Percentiles rank a stretch among this genome's conserved stretches.
These are phyloP conservation scores for Warburgia ugandensis DNA, from an alignment of 164 flowering plant genomes.

Conservation along the genomic window DNA sequence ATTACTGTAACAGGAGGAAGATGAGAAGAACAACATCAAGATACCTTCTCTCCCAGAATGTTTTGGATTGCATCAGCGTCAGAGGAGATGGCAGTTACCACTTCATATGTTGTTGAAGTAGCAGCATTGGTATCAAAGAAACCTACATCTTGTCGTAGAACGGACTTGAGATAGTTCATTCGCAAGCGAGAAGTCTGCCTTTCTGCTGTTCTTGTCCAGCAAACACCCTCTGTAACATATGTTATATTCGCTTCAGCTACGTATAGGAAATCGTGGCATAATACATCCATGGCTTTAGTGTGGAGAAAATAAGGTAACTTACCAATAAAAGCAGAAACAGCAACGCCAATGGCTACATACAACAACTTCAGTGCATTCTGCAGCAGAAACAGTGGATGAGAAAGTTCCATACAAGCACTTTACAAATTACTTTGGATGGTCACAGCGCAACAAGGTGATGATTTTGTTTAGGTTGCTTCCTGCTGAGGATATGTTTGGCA, in stretches of 20 bases:
- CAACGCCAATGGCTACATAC: constrained; percentile 54
- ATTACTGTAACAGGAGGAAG: too few relatives aligned
- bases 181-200: constrained; percentile 68
- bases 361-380: constrained; percentile 49
- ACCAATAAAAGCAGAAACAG: constrained; percentile 57
- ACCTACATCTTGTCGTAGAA: constrained; percentile 69
- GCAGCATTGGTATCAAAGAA: constrained; percentile 62
- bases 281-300: not conserved
- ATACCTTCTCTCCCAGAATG: constrained; percentile 66
- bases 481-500: too few relatives aligned
- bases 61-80: constrained; percentile 72
- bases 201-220: constrained; percentile 79
- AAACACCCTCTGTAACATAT: constrained; percentile 58
- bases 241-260: too few relatives aligned
- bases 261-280: too few relatives aligned
- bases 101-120: constrained; percentile 54
- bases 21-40: too few relatives aligned
- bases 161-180: constrained; percentile 52
- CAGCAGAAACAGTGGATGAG: constrained; percentile 3
- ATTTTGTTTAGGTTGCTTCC: too few relatives aligned
- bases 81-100: constrained; percentile 55
- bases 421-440: not conserved
- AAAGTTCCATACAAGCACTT: not conserved
- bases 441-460: too few relatives aligned
- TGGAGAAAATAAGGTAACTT: constrained; percentile 8